Conservation (phyloP, 768 basidiomycete genomes). For the Erythrobasidium yunnanense region DNA sequence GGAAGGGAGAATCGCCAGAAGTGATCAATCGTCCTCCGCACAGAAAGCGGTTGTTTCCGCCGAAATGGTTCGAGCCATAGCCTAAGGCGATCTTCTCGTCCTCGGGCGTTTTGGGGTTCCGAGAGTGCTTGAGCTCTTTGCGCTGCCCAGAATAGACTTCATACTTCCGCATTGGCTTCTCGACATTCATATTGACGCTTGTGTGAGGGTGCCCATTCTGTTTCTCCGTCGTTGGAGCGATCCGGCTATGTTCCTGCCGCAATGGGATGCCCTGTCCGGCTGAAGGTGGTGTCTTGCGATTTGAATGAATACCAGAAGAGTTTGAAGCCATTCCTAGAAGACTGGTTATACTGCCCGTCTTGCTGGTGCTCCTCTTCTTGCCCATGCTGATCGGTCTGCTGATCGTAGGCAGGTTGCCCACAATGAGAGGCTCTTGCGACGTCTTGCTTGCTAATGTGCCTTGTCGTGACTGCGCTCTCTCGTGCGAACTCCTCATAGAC, state of each 20-base stretch:
- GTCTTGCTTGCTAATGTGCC: conserved; percentile 19
- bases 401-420: neutral
- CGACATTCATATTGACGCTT: neutral
- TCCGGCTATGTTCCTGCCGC: too few relatives aligned
- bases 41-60: conserved; percentile 66
- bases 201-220: neutral
- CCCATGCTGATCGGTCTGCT: neutral
- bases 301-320: neutral
- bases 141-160: neutral
- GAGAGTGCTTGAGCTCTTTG: conserved; percentile 1
- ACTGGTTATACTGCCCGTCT: conserved; percentile 14
- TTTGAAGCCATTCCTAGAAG: neutral
- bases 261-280: too few relatives aligned
- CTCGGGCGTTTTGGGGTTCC: neutral
- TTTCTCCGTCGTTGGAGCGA: neutral
- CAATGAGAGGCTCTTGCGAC: conserved; percentile 11
- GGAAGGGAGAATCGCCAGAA: conserved; percentile 74
- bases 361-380: neutral
- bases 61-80: neutral
- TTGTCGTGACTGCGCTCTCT: neutral
- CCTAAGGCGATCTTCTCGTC: neutral
- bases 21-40: conserved; percentile 61
- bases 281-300: neutral
- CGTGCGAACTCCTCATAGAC: too few relatives aligned
- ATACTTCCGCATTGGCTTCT: conserved; percentile 21